Evolutionary conservation across 2,329 filamentous ascomycete species (phyloP).

Genomic region (Leptographium procerum): DNA sequence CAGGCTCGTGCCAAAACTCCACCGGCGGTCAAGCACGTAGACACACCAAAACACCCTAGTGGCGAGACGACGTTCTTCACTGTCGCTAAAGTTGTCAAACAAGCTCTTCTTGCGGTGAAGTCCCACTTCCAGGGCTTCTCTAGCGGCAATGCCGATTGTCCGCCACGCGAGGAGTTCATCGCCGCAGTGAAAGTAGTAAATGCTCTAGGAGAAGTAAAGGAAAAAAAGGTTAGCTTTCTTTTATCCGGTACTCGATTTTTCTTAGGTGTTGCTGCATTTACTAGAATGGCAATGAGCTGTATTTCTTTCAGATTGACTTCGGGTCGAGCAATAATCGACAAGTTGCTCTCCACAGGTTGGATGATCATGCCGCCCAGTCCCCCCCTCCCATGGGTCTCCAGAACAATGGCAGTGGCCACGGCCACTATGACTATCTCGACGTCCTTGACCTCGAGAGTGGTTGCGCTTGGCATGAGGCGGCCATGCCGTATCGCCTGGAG

Average conservation of each 20-base stretch:
- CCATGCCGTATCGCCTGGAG: not conserved
- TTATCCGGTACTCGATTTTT: not conserved
- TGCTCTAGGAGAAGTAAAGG: conserved; percentile 10
- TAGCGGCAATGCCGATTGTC: conserved; percentile 32
- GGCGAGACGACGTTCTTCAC: conserved; percentile 16
- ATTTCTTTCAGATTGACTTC: not conserved
- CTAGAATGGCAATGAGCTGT: not conserved
- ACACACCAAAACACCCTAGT: conserved; percentile 34
- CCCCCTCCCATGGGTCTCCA: conserved; percentile 21
- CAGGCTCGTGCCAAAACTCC: conserved; percentile 38
- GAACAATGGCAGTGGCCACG: conserved; percentile 20
- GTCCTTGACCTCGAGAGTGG: conserved; percentile 15
- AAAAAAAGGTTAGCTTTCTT: not conserved
- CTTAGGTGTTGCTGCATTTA: not conserved
- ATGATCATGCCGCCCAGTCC: conserved; percentile 19
- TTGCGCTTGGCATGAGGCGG: conserved; percentile 4
- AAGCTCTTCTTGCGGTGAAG: conserved; percentile 33
- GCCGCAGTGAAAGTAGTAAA: conserved; percentile 32
- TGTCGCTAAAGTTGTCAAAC: conserved; percentile 20
- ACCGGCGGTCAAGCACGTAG: conserved; percentile 36
- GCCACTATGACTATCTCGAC: conserved; percentile 21
- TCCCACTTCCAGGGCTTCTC: conserved; percentile 34
- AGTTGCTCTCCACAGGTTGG: conserved; percentile 14
- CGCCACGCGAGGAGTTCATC: conserved; percentile 38
- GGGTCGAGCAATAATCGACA: conserved; percentile 15